Percentiles rank a stretch among this genome's conserved stretches.
Conservation (phyloP, 495 filamentous ascomycete species). For the Elaphomyces granulatus region DNA sequence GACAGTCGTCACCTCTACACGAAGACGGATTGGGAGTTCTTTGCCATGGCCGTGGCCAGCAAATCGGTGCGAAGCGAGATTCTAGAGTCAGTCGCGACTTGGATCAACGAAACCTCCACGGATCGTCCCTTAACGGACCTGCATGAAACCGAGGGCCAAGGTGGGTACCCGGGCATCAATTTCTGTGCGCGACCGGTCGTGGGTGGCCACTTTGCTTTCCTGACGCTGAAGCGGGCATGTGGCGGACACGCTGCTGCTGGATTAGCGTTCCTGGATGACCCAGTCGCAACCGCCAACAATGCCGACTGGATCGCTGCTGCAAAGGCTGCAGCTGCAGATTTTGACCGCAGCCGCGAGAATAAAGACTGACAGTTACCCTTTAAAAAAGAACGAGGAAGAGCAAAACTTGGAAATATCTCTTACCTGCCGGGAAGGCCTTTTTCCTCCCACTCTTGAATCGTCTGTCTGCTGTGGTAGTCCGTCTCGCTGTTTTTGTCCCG, state of each 20-base stretch:
- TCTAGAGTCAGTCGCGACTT: slow-evolving; percentile 59
- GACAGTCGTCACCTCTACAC: slow-evolving; percentile 82
- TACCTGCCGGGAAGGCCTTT: too few species aligned
- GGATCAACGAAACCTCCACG: slow-evolving; percentile 75
- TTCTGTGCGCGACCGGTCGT: slow-evolving; percentile 79
- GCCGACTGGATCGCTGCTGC: slow-evolving; percentile 13
- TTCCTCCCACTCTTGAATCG: too few species aligned
- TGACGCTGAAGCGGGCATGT: slow-evolving; percentile 65
- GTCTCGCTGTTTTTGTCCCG: too few species aligned
- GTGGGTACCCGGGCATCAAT: slow-evolving; percentile 49
- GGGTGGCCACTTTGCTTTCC: slow-evolving; percentile 75
- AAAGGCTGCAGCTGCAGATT: slow-evolving; percentile 9
- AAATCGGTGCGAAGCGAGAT: slow-evolving; percentile 54
- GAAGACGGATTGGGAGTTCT: slow-evolving; percentile 91
- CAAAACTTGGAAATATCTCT: too few species aligned
- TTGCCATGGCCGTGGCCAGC: slow-evolving; percentile 63
- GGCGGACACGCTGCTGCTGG: slow-evolving; percentile 52
- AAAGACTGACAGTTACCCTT: too few species aligned
- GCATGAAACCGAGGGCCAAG: slow-evolving; percentile 61
- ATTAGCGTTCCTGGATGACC: slow-evolving; percentile 46
- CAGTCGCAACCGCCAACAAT: slow-evolving; percentile 1
- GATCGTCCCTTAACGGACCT: slow-evolving; percentile 72
- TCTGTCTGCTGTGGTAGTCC: too few species aligned
- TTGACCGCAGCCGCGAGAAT: not conserved
- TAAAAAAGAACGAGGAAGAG: too few species aligned